Evolutionary conservation across 352 stramenopile genomes (phyloP).

Genomic region (Phytophthora chlamydospora): DNA sequence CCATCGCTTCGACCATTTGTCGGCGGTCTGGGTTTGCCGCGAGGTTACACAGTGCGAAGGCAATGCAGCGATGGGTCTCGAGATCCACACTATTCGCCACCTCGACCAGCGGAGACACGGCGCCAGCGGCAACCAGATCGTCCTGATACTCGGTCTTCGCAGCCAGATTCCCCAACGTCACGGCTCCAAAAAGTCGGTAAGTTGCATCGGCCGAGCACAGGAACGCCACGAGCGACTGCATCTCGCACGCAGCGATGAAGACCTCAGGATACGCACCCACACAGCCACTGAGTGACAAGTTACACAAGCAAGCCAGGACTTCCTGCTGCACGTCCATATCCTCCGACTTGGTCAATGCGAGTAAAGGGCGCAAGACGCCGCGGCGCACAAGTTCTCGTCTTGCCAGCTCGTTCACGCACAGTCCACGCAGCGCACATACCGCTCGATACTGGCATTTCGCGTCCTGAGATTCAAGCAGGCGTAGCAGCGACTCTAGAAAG

Average conservation of each 20-base stretch:
- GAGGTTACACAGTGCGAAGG: conserved; percentile 96
- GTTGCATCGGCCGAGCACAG: conserved; percentile 95
- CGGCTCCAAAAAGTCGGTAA: conserved; percentile 95
- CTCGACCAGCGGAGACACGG: conserved; percentile 92
- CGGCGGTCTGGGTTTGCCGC: conserved; percentile 85
- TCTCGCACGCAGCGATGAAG: conserved; percentile 91
- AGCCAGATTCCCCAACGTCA: conserved; percentile 96
- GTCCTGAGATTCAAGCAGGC: conserved; percentile 66
- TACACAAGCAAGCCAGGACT: conserved; percentile 96
- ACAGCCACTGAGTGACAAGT: conserved; percentile 95
- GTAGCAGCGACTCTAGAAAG: conserved; percentile 65
- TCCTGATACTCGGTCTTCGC: conserved; percentile 77
- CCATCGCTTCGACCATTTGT: conserved; percentile 92
- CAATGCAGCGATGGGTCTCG: conserved; percentile 96
- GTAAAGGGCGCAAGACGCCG: conserved; percentile 86
- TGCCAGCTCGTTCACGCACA: conserved; percentile 89
- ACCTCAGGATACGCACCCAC: conserved; percentile 90
- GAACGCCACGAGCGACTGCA: conserved; percentile 93
- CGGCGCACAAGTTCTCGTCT: conserved; percentile 90
- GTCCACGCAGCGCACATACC: conserved; percentile 90
- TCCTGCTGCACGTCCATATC: conserved; percentile 96
- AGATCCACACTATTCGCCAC: conserved; percentile 92
- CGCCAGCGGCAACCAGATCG: conserved; percentile 83
- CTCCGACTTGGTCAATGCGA: conserved; percentile 91
- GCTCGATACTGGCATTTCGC: conserved; percentile 89